Evolutionary conservation across 495 filamentous ascomycete species (phyloP).

Genomic region (Immersiella caudata): DNA sequence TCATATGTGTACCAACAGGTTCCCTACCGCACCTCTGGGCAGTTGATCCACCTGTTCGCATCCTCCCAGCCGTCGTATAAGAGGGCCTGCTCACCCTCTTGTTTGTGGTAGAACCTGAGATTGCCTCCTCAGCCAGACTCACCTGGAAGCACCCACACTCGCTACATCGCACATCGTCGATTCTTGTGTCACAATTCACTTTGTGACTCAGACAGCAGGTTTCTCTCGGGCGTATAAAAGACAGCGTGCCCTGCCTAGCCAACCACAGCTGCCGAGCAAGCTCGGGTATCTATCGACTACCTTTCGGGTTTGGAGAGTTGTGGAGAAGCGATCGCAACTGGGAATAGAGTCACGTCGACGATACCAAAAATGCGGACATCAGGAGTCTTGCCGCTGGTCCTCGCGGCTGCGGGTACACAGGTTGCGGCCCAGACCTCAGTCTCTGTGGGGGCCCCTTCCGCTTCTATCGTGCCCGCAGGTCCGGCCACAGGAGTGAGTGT

Average conservation of each 20-base stretch:
- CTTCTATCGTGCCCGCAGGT: constrained; percentile 15
- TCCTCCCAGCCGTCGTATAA: neutral
- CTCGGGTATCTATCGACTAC: neutral
- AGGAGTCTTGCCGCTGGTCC: constrained; percentile 28
- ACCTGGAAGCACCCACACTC: neutral
- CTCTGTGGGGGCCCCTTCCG: constrained; percentile 14
- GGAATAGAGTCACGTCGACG: neutral
- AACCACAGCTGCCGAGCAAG: neutral
- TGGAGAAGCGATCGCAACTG: neutral
- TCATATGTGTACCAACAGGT: neutral
- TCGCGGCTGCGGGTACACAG: constrained; percentile 30
- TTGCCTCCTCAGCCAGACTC: neutral
- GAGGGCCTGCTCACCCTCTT: neutral
- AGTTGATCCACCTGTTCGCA: neutral
- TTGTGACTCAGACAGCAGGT: neutral
- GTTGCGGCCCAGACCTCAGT: constrained; percentile 26
- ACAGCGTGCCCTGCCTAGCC: neutral
- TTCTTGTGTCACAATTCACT: neutral
- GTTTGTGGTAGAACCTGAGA: neutral
- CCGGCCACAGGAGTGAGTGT: constrained; percentile 26
- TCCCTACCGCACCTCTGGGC: neutral
- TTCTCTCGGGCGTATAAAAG: neutral
- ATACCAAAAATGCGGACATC: constrained; percentile 33
- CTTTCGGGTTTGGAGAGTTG: neutral
- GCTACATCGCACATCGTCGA: neutral